phyloP scores from a whole-genome alignment of 2,329 filamentous ascomycete genomes.

The Ophiosphaerella korrae region DNA sequence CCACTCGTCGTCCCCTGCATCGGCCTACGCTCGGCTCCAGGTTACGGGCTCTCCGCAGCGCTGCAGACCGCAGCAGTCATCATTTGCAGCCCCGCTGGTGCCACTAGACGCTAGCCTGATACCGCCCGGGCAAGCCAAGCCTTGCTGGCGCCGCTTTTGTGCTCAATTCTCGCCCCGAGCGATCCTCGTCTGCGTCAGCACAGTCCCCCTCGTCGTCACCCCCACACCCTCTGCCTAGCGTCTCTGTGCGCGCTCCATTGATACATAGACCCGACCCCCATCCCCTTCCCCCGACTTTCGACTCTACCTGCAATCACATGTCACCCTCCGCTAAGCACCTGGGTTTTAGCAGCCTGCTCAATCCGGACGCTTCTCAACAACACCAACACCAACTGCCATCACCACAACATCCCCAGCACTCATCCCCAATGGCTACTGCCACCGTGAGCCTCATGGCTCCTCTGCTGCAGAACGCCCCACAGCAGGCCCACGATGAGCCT shows the following conservation, averaged over 20 bases:
- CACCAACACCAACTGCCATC: constrained; percentile 13
- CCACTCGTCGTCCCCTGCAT: constrained; percentile 17
- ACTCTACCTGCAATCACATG: constrained; percentile 46
- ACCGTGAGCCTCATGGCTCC: constrained; percentile 57
- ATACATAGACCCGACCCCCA: constrained; percentile 45
- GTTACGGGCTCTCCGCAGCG: constrained; percentile 8
- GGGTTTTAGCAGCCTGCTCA: constrained; percentile 48
- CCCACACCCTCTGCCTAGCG: constrained; percentile 34
- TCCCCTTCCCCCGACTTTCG: constrained; percentile 46
- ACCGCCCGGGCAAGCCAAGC: constrained; percentile 22
- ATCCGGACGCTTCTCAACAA: constrained; percentile 35
- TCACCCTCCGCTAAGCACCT: constrained; percentile 41
- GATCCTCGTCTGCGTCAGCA: constrained; percentile 35
- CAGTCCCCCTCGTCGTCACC: constrained; percentile 28
- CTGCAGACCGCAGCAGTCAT: constrained; percentile 12
- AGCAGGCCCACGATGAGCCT: constrained; percentile 57
- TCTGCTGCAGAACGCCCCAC: constrained; percentile 64
- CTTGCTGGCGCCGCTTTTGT: constrained; percentile 28
- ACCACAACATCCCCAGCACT: constrained; percentile 3
- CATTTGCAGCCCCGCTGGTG: constrained; percentile 19
- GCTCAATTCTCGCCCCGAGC: constrained; percentile 26
- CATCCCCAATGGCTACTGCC: constrained; percentile 48
- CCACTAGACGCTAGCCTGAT: constrained; percentile 13
- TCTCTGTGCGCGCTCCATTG: constrained; percentile 22
- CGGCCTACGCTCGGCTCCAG: constrained; percentile 22